Conservation (phyloP, 352 stramenopile species). For the Phytophthora sojae region DNA sequence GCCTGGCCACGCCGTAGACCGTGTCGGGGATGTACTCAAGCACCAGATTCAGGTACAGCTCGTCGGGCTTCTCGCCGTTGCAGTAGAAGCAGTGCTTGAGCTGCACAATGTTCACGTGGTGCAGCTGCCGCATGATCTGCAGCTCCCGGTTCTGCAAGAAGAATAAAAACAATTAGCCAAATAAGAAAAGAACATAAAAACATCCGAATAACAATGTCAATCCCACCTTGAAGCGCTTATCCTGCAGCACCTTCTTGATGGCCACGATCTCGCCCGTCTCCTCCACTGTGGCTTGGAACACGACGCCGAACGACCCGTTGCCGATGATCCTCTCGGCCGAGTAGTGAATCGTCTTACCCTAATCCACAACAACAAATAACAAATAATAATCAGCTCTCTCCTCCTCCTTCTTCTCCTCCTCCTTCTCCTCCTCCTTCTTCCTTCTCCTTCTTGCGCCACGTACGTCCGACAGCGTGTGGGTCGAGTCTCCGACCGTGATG, state of each 20-base stretch:
- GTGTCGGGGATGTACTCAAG: constrained; percentile 99
- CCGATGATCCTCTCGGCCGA: constrained; percentile 99
- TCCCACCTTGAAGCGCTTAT: constrained; percentile 98
- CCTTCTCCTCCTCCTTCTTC: neutral
- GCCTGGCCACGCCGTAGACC: constrained; percentile 96
- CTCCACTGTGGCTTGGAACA: constrained; percentile 98
- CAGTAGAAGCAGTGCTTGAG: constrained; percentile 99
- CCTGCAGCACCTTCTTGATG: constrained; percentile 99
- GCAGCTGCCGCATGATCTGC: constrained; percentile 99
- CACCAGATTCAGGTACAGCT: constrained; percentile 99
- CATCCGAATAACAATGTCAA: constrained; percentile 17
- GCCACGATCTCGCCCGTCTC: constrained; percentile 98
- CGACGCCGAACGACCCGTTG: constrained; percentile 99
- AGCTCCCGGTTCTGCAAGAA: constrained; percentile 96
- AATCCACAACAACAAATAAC: constrained; percentile 4
- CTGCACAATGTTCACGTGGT: constrained; percentile 99
- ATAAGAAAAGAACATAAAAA: constrained; percentile 1
- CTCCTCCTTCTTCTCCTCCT: too few relatives aligned
- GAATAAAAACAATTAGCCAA: constrained; percentile 18
- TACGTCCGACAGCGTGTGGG: constrained; percentile 85
- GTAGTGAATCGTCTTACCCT: constrained; percentile 94
- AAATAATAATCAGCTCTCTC: neutral
- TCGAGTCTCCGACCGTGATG: constrained; percentile 84
- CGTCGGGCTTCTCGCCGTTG: constrained; percentile 94
- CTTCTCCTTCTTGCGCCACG: neutral